Base-by-base conservation (phyloP, 73 alveolate species). In the Stentor coeruleus region DNA sequence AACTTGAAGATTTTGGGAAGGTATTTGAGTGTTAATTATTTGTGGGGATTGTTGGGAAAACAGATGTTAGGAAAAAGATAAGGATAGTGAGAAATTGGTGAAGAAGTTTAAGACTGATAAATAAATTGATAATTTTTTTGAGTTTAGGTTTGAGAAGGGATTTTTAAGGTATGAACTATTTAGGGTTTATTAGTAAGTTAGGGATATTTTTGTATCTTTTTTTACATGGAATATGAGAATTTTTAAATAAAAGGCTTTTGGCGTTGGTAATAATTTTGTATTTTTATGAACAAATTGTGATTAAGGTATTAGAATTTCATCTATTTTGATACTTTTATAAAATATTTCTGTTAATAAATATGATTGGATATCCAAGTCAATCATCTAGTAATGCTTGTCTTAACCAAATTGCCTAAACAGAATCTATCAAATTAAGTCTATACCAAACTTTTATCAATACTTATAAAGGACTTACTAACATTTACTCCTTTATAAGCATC, bases 1-100 rank as follows among this genome's bases (percentile, higher is more conserved):
- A 95, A 84, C 82, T 97, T 84, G 86, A 90, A 60, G 99, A 99
- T 2, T 94, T 97, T 97, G 3, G 99, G 99, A 66, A 96, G 95
- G 84, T 87, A 87, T 74, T 73, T 87, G 59, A 85, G 74, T 59
- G 84, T 87, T 39, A 66, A 73, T n/a, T 87, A 87, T 81, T 87
- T 79, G 66, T 59, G 82, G 39, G 87, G 76, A 40, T 87, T 82
- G 81, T 82, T 81, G 76, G 74, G 40, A 73, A 59, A 84, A 75
- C 38, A 58, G 91, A 86, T 35, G 81, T 77, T 59, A 39, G 84
- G 85, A 40, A 15, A 73, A 59, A 74, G 74, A 77, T 80, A 0
- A 86, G 30, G 88, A 86, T 39, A 79, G 79, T 15, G 91, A 81
- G 40, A 41, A 77, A 58, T 77, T 86, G 39, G 81, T 60, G 88